Base-by-base conservation (phyloP, 805 yeast species). In the Pichia manshurica region DNA sequence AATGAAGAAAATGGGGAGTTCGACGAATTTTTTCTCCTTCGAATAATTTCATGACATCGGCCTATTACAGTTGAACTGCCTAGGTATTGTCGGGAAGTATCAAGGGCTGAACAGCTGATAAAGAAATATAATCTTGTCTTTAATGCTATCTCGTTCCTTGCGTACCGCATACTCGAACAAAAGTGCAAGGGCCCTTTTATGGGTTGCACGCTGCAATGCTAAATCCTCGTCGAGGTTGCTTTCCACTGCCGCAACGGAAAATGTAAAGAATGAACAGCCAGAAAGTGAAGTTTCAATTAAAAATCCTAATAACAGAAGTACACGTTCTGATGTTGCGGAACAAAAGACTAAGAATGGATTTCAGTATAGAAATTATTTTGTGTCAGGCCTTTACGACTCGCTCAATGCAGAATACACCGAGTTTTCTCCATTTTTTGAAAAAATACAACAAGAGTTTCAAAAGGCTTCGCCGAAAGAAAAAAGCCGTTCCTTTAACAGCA, bases 401-500 rank as follows among this genome's bases (percentile, higher is more conserved):
- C 10, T 25, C 10, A 10, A 25, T 7, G 10, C 29, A 6, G 42
- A 48, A 4, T 52, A 42, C 32, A 42, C 43, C n/a, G 55, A 53
- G 23, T 46, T 53, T 29, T 47, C 46, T 3, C 48, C 48, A 33
- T 33, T 45, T 4, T 53, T 50, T 43, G 55, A 53, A 32, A 34
- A 43, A n/a, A 19, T 53, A 23, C 44, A 42, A 21, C 45, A 43
- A 12, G 34, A 39, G 5, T 39, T 53, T 15, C 40, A 43, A 19
- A 35, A 35, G 2, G 48, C 39, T 20, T 33, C 48, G 15, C 29
- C 29, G 3, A 9, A 15, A 4, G 49, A 47, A 2, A 39, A 28
- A 28, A 25, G 38, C n/a, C 35, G 21, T 9, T 22, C 31, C 4
- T 17, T 13, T 20, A 19, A 19, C 19, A n/a, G 37, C 13, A 43